These are phyloP conservation scores for Leishmania mexicana DNA, from an alignment of 208 protist genomes.

Conservation along the genomic window DNA sequence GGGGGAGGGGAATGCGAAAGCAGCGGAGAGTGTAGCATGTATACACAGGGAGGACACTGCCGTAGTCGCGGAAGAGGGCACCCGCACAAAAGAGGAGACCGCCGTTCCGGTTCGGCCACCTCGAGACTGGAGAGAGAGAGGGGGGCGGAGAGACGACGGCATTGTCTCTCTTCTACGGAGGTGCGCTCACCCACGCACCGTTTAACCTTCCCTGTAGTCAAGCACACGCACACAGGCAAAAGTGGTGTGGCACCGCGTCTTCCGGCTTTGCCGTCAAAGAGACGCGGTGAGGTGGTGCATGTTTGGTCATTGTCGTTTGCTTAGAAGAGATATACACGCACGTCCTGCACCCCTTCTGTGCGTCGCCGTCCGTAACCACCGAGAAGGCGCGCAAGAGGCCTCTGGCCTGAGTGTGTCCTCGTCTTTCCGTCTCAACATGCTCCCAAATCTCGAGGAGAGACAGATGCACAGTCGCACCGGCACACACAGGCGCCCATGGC, in stretches of 20 bases:
- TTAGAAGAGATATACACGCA: background rate
- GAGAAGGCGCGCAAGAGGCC: background rate
- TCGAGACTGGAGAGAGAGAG: background rate
- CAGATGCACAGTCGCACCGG: background rate
- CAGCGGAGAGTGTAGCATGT: background rate
- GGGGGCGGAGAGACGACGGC: background rate
- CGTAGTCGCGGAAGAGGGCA: background rate
- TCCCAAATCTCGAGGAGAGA: background rate
- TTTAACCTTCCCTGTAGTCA: background rate
- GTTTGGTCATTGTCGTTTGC: background rate
- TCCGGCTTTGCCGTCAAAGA: background rate
- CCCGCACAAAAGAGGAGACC: background rate
- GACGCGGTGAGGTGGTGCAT: background rate
- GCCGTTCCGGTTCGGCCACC: background rate
- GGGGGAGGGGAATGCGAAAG: background rate
- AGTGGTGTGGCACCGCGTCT: background rate
- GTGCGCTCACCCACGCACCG: background rate
- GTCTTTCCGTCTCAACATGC: background rate
- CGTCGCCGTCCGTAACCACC: background rate
- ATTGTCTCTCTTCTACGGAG: background rate
- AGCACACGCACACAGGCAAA: background rate
- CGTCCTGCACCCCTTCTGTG: background rate
- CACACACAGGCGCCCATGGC: background rate
- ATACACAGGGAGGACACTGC: background rate
- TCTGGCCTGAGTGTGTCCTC: background rate